These are phyloP conservation scores for Anaeramoeba flamelloides DNA, from an alignment of 78 protist species.

Conservation along the genomic window DNA sequence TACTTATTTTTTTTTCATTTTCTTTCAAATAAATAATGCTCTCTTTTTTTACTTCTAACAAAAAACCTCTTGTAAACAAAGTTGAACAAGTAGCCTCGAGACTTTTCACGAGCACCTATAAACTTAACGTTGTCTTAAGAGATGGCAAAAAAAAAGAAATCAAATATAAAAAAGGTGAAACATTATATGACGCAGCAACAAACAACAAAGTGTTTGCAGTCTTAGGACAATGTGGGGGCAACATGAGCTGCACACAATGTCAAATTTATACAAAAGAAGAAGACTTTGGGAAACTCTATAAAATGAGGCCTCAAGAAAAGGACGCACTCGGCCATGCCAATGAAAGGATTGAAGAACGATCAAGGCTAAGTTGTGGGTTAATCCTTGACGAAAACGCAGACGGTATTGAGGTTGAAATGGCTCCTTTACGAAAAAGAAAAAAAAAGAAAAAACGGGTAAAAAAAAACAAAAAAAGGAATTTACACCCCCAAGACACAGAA, in stretches of 20 bases:
- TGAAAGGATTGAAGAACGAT: background rate
- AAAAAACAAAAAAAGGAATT: no score
- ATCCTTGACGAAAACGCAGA: background rate
- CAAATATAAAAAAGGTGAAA: background rate
- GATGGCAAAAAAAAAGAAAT: background rate
- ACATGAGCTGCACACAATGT: background rate
- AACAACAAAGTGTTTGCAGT: background rate
- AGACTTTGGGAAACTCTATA: background rate
- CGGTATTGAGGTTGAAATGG: background rate
- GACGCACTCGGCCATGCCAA: background rate
- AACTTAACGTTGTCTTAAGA: background rate
- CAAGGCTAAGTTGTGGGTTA: background rate
- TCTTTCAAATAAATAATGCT: no score
- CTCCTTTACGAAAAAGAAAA: background rate
- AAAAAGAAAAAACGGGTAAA: background rate
- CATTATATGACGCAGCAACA: background rate
- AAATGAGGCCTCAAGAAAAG: background rate
- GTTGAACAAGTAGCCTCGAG: no score
- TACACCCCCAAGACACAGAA: no score
- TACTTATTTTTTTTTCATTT: no score
- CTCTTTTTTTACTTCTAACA: no score
- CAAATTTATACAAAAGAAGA: background rate
- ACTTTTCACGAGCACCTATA: no score
- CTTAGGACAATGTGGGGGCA: background rate
- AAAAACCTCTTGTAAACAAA: no score